Evolutionary conservation across 371 early-diverging fungal species (phyloP).

Genomic region (Lichtheimia ramosa): DNA sequence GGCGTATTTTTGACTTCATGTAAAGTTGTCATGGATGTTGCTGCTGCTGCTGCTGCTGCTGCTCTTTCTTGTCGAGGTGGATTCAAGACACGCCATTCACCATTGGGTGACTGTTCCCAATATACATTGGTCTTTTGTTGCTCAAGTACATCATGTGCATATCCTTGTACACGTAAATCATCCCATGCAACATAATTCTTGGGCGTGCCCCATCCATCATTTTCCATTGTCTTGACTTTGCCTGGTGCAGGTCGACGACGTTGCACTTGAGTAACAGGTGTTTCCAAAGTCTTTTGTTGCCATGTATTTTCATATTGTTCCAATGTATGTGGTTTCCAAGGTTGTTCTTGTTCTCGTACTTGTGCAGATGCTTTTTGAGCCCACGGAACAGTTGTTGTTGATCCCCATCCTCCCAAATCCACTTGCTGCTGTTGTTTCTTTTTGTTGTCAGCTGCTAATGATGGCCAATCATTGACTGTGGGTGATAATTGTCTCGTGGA

Average conservation of each 20-base stretch:
- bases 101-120: conserved; percentile 24
- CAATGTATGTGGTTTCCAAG: conserved; percentile 11
- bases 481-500: neutral
- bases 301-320: conserved; percentile 9
- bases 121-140: conserved; percentile 33
- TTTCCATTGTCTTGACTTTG: conserved; percentile 3
- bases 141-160: conserved; percentile 32
- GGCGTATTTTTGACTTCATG: neutral
- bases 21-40: neutral
- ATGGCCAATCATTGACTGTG: conserved; percentile 16
- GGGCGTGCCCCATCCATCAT: conserved; percentile 42
- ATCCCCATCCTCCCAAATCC: conserved; percentile 34
- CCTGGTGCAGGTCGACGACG: neutral
- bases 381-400: conserved; percentile 5
- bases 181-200: conserved; percentile 30
- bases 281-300: conserved; percentile 12
- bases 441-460: neutral
- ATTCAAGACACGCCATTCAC: conserved; percentile 7
- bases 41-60: neutral
- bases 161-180: conserved; percentile 37
- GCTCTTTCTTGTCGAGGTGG: neutral
- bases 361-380: conserved; percentile 1
- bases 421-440: neutral
- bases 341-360: neutral
- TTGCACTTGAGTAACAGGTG: neutral